Evolutionary conservation across 306 rosid species (phyloP).

Genomic region (Glycyrrhiza uralensis): DNA sequence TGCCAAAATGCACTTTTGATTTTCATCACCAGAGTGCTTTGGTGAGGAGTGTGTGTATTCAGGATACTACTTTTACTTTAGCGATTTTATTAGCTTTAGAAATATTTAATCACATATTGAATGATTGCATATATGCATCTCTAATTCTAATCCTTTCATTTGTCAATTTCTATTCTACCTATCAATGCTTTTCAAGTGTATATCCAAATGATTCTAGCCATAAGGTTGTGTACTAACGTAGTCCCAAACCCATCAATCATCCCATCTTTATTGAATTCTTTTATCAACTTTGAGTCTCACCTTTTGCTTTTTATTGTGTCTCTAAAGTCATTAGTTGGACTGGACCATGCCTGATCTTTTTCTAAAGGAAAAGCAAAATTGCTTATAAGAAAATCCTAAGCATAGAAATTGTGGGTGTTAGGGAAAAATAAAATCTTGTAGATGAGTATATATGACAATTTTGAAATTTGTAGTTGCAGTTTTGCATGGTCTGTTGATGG

Average conservation of each 20-base stretch:
- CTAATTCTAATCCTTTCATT: not conserved
- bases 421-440: no score
- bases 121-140: slow-evolving; percentile 8
- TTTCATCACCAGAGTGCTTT: no score
- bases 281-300: no score
- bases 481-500: not conserved
- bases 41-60: no score
- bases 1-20: slow-evolving; percentile 27
- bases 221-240: slow-evolving; percentile 20
- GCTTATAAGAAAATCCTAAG: not conserved
- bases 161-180: no score
- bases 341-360: not conserved
- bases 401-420: not conserved
- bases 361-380: slow-evolving; percentile 33
- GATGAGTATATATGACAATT: not conserved
- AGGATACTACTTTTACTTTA: slow-evolving; percentile 5
- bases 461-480: not conserved
- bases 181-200: not conserved
- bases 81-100: slow-evolving; percentile 18
- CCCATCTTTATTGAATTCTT: slow-evolving; percentile 33
- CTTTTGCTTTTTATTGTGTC: slow-evolving; percentile 42
- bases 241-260: slow-evolving; percentile 47
- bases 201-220: slow-evolving; percentile 20
- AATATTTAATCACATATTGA: not conserved
- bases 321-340: slow-evolving; percentile 30